Conservation (phyloP, 2,329 filamentous ascomycete species). For the Aureobasidium sp. region DNA sequence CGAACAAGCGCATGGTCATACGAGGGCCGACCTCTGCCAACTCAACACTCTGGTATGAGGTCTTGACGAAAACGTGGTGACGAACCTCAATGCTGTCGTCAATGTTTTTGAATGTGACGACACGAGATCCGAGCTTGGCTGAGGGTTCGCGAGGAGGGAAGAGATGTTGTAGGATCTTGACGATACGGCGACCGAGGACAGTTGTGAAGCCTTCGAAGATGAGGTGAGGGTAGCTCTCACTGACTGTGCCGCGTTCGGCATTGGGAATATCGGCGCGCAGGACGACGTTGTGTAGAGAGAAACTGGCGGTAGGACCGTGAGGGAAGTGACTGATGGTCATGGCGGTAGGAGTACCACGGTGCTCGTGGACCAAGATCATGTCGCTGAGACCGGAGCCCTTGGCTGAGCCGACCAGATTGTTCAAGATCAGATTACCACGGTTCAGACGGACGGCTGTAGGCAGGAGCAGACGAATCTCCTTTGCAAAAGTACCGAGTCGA, state of each 20-base stretch:
- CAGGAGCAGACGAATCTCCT: slow-evolving; percentile 76
- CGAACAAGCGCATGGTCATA: slow-evolving; percentile 95
- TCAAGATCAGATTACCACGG: slow-evolving; percentile 79
- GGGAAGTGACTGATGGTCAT: slow-evolving; percentile 81
- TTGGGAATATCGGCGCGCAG: slow-evolving; percentile 89
- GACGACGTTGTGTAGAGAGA: slow-evolving; percentile 87
- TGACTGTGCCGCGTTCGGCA: slow-evolving; percentile 75
- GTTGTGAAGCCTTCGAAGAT: slow-evolving; percentile 93
- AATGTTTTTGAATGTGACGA: slow-evolving; percentile 91
- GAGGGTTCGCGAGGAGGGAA: slow-evolving; percentile 81
- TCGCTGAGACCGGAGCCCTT: slow-evolving; percentile 75
- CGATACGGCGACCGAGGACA: slow-evolving; percentile 68
- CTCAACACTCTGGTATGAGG: slow-evolving; percentile 81
- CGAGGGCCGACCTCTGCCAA: slow-evolving; percentile 82
- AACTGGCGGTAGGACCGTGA: slow-evolving; percentile 79
- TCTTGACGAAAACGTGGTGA: slow-evolving; percentile 90
- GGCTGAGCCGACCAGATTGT: slow-evolving; percentile 74
- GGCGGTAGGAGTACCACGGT: slow-evolving; percentile 84
- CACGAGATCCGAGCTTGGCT: slow-evolving; percentile 75
- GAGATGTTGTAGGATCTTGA: slow-evolving; percentile 85
- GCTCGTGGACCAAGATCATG: slow-evolving; percentile 81
- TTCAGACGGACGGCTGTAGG: slow-evolving; percentile 85
- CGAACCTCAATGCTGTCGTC: slow-evolving; percentile 83
- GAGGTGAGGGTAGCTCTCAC: slow-evolving; percentile 85
- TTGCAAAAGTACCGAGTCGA: slow-evolving; percentile 79